Evolutionary conservation across 805 yeast genomes (phyloP), one percentile per base, ranked within the genome.

Genomic region (Naumovozyma dairenensis): DNA sequence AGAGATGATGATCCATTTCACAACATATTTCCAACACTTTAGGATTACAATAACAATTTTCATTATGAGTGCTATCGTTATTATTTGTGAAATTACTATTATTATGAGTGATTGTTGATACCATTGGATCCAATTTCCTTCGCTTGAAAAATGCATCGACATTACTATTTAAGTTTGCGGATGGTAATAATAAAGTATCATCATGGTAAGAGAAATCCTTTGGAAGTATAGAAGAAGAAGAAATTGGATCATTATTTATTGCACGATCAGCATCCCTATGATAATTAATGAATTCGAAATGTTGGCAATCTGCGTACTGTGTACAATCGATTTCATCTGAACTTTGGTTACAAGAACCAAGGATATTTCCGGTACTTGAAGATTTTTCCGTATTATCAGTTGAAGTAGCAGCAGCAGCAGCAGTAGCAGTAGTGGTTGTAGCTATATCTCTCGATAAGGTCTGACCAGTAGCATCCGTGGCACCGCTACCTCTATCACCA

Each of bases 11-110:
- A 5, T 51, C 44, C 22, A 53, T 49, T 19, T 63, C 66, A 47
- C 69, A 65, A 35, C 69, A 63, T 1, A 64, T 52, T 38, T 64
- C 69, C 25, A 65, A 46, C 13, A 64, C 46, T 38, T 57, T 59
- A 1, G 69, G 67, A 32, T 48, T 51, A 41, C 67, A 63, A 25
- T 47, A 38, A 35, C 57, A 45, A 21, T 37, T 55, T 1, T 35
- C 33, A 8, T 29, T 22, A 4, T 25, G 20, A n/a, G 16, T 4
- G 16, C 5, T 33, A 8, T 2, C 22, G 16, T 29, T 31, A 24
- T 9, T 17, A 19, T 9, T 20, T 16, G 4, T 20, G 7, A 17
- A 2, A 17, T 19, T n/a, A 20, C 5, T n/a, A 14, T 29, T 29
- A 10, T 18, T 30, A 30, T 16, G 6, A 14, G 13, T 39, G 40